Percentiles rank a stretch among this genome's conserved stretches.
Conservation (phyloP, 2,329 filamentous ascomycete genomes). For the Arthrobotrys sphaeroides region DNA sequence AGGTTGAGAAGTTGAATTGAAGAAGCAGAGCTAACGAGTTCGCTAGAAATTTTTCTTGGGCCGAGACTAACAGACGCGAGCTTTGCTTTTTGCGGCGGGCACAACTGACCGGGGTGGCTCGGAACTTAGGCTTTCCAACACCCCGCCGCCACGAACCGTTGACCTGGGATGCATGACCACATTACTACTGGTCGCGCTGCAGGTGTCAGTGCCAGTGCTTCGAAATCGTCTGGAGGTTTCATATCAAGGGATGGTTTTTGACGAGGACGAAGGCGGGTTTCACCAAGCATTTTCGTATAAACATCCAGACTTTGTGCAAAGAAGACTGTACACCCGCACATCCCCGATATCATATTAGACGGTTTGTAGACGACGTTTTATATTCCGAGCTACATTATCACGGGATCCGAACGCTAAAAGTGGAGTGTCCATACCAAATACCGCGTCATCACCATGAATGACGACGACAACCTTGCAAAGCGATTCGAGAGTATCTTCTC, state of each 20-base stretch:
- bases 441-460: neutral
- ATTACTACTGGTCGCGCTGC: slow-evolving; percentile 16
- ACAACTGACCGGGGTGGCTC: neutral
- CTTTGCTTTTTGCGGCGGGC: slow-evolving; percentile 11
- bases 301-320: too few relatives aligned
- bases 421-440: neutral
- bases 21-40: slow-evolving; percentile 3
- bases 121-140: neutral
- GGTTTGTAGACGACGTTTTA: too few relatives aligned
- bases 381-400: too few relatives aligned
- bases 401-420: too few relatives aligned
- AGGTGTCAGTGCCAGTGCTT: slow-evolving; percentile 1
- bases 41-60: slow-evolving; percentile 44
- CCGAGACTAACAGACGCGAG: neutral
- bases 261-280: too few relatives aligned
- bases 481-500: slow-evolving; percentile 51
- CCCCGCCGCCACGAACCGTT: neutral
- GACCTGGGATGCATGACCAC: slow-evolving; percentile 12
- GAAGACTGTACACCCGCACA: too few relatives aligned
- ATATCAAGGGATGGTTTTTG: neutral
- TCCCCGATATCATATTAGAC: too few relatives aligned
- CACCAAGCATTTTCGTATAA: too few relatives aligned
- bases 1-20: slow-evolving; percentile 1
- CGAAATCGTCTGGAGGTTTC: neutral
- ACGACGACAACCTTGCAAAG: slow-evolving; percentile 42